phyloP scores from a whole-genome alignment of 2,329 filamentous ascomycete genomes.

The Cordyceps militaris region DNA sequence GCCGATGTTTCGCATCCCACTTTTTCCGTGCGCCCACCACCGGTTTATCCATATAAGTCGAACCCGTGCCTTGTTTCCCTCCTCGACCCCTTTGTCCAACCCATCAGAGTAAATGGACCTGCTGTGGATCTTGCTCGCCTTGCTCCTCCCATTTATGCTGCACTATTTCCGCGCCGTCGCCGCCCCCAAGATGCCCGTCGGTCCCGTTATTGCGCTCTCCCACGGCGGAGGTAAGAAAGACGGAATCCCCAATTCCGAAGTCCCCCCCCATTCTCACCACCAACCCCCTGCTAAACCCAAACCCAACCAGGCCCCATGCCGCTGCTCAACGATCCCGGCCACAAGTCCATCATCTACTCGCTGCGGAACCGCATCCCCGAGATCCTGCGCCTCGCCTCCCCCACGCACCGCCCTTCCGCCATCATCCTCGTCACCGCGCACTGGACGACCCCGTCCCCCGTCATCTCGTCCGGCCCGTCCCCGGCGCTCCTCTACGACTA shows the following conservation, averaged over 20 bases:
- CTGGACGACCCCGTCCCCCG: conserved; percentile 44
- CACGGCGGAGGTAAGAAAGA: conserved; percentile 37
- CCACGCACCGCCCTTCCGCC: conserved; percentile 37
- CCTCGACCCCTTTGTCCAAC: not conserved
- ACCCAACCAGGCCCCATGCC: conserved; percentile 44
- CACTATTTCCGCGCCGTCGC: not conserved
- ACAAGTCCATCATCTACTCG: conserved; percentile 43
- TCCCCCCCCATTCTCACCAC: not conserved
- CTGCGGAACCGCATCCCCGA: conserved; percentile 46
- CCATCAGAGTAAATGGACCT: conserved; percentile 4
- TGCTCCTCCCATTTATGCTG: not conserved
- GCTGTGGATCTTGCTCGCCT: not conserved
- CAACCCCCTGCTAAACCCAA: not conserved
- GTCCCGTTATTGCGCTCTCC: conserved; percentile 40
- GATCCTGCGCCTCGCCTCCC: conserved; percentile 47
- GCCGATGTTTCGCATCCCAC: not conserved
- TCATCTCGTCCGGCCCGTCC: conserved; percentile 41
- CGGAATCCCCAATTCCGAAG: conserved; percentile 11
- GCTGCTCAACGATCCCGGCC: conserved; percentile 46
- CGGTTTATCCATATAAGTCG: not conserved
- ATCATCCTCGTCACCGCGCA: conserved; percentile 53
- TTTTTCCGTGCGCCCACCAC: not conserved
- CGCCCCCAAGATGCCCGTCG: conserved; percentile 30
- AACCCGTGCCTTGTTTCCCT: not conserved
- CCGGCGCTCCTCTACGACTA: conserved; percentile 52